phyloP scores from a whole-genome alignment of 805 yeast species.

The Maudiozyma pseudohumilis region DNA sequence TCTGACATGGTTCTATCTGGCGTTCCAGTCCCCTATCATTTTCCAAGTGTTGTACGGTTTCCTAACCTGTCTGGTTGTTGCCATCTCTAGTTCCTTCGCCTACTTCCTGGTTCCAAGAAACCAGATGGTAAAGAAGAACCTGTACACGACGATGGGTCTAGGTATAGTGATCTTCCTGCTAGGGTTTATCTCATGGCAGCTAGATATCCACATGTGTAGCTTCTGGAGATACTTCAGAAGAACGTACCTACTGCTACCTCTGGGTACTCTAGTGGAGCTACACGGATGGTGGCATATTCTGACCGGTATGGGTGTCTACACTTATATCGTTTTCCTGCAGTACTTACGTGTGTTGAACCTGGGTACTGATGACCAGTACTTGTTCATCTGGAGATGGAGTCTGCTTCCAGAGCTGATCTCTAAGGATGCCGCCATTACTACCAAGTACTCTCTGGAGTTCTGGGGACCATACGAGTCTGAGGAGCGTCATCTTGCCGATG shows the following conservation, averaged over 20 bases:
- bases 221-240: conserved; percentile 51
- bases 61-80: conserved; percentile 64
- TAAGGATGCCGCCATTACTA: conserved; percentile 12
- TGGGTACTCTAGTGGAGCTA: conserved; percentile 77
- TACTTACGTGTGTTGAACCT: conserved; percentile 58
- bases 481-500: neutral
- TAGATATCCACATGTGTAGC: conserved; percentile 73
- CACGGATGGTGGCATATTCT: conserved; percentile 98
- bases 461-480: conserved; percentile 12
- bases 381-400: conserved; percentile 48
- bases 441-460: conserved; percentile 20
- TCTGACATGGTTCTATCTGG: conserved; percentile 64
- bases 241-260: conserved; percentile 58
- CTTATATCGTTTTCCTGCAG: conserved; percentile 70
- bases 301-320: conserved; percentile 82
- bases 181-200: conserved; percentile 82
- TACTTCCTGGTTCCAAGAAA: conserved; percentile 28
- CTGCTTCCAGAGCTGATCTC: conserved; percentile 44
- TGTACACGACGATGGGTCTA: conserved; percentile 44
- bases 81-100: conserved; percentile 46
- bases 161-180: conserved; percentile 56
- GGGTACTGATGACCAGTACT: conserved; percentile 46
- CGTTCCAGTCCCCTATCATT: conserved; percentile 70
- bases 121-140: conserved; percentile 33
- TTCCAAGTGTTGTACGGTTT: conserved; percentile 82